Percentiles rank a stretch among this genome's conserved stretches.
Conservation (phyloP, 129 eudicot species). For the Chrysanthemum lavandulifolium region DNA sequence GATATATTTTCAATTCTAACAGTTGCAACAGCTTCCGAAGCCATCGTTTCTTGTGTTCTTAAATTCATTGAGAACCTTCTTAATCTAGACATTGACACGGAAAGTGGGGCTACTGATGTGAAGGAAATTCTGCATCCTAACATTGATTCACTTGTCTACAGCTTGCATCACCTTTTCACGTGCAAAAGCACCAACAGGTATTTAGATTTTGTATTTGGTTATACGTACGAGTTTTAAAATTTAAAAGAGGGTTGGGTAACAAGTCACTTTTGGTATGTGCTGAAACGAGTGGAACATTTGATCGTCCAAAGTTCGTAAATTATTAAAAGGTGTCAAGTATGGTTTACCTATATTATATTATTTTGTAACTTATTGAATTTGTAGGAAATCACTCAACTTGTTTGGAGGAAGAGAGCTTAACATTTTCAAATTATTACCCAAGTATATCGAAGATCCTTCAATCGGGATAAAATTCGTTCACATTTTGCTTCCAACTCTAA, state of each 20-base stretch:
- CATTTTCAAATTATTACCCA: slow-evolving; percentile 61
- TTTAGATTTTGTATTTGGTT: not conserved
- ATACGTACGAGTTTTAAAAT: not conserved
- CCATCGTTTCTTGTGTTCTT: slow-evolving; percentile 63
- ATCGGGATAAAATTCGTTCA: slow-evolving; percentile 63
- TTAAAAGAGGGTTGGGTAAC: slow-evolving; percentile 5
- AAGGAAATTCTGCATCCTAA: slow-evolving; percentile 55
- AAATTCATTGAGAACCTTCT: slow-evolving; percentile 75
- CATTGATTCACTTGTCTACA: slow-evolving; percentile 62
- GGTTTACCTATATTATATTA: slow-evolving; percentile 2
- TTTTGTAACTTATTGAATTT: not conserved
- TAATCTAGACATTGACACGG: slow-evolving; percentile 59
- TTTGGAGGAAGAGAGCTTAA: slow-evolving; percentile 56
- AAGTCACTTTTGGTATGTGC: not conserved
- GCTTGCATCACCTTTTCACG: slow-evolving; percentile 63
- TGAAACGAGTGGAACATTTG: not conserved
- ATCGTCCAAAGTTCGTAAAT: not conserved
- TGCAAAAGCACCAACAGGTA: slow-evolving; percentile 62
- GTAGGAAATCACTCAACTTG: slow-evolving; percentile 52
- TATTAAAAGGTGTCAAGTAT: not conserved
- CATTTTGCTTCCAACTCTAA: slow-evolving; percentile 67
- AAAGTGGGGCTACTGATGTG: slow-evolving; percentile 37
- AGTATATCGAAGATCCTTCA: slow-evolving; percentile 57
- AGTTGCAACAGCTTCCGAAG: slow-evolving; percentile 77
- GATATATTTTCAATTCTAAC: slow-evolving; percentile 75